Conservation (phyloP, 2,329 filamentous ascomycete species). For the Parastagonospora avenae region DNA sequence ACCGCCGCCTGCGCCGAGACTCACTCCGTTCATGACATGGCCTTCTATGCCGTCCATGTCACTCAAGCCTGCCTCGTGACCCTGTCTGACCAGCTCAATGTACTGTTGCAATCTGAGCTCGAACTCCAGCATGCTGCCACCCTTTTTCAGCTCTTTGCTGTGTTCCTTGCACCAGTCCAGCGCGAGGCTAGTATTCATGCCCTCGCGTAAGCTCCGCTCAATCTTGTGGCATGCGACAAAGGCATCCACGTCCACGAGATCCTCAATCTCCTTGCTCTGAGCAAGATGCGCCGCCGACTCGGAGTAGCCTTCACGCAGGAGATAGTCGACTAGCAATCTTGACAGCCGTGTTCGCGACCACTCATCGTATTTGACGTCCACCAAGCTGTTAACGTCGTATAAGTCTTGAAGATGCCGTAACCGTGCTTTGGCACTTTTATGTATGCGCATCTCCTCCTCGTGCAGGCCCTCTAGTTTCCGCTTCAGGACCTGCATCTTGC, state of each 20-base stretch:
- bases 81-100: conserved; percentile 81
- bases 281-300: conserved; percentile 78
- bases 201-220: conserved; percentile 69
- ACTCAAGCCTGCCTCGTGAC: conserved; percentile 36
- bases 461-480: conserved; percentile 80
- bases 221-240: conserved; percentile 84
- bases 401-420: conserved; percentile 82
- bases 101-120: conserved; percentile 93
- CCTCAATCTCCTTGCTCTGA: conserved; percentile 73
- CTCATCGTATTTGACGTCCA: conserved; percentile 90
- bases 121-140: conserved; percentile 87
- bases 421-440: conserved; percentile 75
- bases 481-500: conserved; percentile 83
- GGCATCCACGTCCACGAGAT: conserved; percentile 85
- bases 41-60: conserved; percentile 29
- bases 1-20: conserved; percentile 41
- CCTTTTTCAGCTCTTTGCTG: conserved; percentile 88
- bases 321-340: conserved; percentile 87
- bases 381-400: conserved; percentile 77
- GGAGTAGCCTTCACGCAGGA: conserved; percentile 81
- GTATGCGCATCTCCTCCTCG: conserved; percentile 78
- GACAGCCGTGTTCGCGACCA: conserved; percentile 86
- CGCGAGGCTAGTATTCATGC: conserved; percentile 75
- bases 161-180: conserved; percentile 92
- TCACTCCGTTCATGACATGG: conserved; percentile 70